Evolutionary conservation across 78 protist species (phyloP).

Genomic region (Dictyostelium purpureum): DNA sequence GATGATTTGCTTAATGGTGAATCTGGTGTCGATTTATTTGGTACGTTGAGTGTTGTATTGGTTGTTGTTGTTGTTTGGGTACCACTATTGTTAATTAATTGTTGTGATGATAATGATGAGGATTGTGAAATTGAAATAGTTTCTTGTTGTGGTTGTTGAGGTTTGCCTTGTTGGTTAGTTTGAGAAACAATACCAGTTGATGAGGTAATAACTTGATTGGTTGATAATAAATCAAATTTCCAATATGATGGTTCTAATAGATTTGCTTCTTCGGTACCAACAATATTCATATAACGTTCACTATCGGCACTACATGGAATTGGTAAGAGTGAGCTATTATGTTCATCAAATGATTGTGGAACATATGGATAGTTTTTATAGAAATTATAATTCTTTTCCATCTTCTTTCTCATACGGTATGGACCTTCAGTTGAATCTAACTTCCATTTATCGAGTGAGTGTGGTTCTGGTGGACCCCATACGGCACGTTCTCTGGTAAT

Average conservation of each 20-base stretch:
- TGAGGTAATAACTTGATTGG: background rate
- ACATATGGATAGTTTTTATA: slow-evolving; percentile 70
- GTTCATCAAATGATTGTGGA: slow-evolving; percentile 49
- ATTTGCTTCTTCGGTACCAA: slow-evolving; percentile 42
- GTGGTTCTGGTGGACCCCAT: slow-evolving; percentile 65
- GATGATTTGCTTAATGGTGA: slow-evolving; percentile 16
- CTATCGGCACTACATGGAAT: slow-evolving; percentile 49
- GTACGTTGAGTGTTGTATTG: background rate
- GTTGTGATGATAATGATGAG: background rate
- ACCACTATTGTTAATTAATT: background rate
- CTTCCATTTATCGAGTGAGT: slow-evolving; percentile 72
- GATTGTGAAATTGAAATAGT: background rate
- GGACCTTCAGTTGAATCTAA: slow-evolving; percentile 83
- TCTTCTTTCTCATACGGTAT: slow-evolving; percentile 75
- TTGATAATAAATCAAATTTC: slow-evolving; percentile 58
- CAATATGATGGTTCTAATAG: slow-evolving; percentile 58
- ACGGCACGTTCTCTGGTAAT: slow-evolving; percentile 73
- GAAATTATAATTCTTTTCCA: slow-evolving; percentile 70
- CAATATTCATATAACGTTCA: slow-evolving; percentile 33
- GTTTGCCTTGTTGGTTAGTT: background rate
- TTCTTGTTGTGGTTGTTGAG: background rate
- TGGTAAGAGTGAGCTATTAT: slow-evolving; percentile 16
- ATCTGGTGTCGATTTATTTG: background rate
- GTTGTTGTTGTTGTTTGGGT: background rate
- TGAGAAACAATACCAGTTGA: background rate